Base-by-base conservation (phyloP, 306 rosid species). In the Ammopiptanthus mongolicus region DNA sequence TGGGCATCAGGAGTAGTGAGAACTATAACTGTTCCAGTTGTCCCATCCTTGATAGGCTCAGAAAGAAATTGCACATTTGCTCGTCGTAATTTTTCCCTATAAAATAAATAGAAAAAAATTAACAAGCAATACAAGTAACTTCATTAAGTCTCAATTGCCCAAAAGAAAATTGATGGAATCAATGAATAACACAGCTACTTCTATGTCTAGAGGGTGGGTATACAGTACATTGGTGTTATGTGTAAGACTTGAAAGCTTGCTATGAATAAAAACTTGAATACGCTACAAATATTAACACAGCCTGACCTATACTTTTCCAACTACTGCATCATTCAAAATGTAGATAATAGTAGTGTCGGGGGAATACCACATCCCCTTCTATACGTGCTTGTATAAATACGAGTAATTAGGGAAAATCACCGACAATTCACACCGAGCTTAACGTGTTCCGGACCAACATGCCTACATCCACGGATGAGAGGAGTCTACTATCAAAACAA, bases 1-100 rank as follows among this genome's bases (percentile, higher is more conserved):
- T 95, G 98, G 44, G 98, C 98, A 86, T 95, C 97, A 34, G 97
- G 91, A 61, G 97, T 91, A 7, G 98, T 91, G 76, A 95, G 98
- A 81, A 95, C 98, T 73, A 95, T 92, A 46, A 95, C 97, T 3
- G 97, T 95, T 77, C 97, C 97, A 5, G 98, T 95, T 46, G 97
- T 92, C 65, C 93, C 98, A 68, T 92, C 97, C 78, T 81, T 77
- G 76, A 91, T 88, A 29, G 97, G 96, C 0, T 61, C 69, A 9
- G 97, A 95, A 65, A 95, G 92, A 85, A 91, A 92, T 58, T 95
- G 88, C 62, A 95, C 95, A 85, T 92, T 87, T 57, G 98, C 98
- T 50, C 97, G 90, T 7, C 82, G 81, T 61, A 95, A 67, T 86
- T 95, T 95, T 56, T 83, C 74, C 89, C 97, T 91, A 57, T 78